Evolutionary conservation across 495 filamentous ascomycete species (phyloP), one percentile per base, ranked within the genome.

Genomic region (Aspergillus incahuasiensis): DNA sequence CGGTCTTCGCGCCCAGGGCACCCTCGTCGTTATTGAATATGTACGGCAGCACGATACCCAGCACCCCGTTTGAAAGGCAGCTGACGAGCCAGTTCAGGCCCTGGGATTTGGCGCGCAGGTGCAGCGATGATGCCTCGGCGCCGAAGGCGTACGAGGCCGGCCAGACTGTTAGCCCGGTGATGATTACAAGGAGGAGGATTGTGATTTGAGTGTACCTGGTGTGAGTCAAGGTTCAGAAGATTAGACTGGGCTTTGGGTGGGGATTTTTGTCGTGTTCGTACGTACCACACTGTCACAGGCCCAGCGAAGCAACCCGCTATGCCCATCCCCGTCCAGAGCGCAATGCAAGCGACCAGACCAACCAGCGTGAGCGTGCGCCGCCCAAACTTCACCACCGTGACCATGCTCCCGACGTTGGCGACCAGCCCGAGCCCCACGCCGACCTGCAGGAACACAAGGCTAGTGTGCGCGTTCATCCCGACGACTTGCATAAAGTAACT

Each of bases 401-500:
- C 67, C 19, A 73, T 50, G 40, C 69, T 66, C 7, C 62, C 41
- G 0, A 67, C 22, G 50, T 74, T 74, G 1, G 64, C 64, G 11
- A 71, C 45, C 2, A 74, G 30, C 7, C 69, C 69, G 3, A 70
- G 25, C 0, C 55, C 67, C 39, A 74, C 64, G 0, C 67, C 68
- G 1, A 72, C 47, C 20, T 73, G 66, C 16, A 73, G 41, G 46
- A 68, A 68, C 0, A 71, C 57, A 3, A 72, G 51, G 42, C 68
- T 71, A 18, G 64, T 65, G 1, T 56, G 48, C 0, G 65, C 62
- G 0, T 30, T 22, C 69, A 74, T 73, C 12, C 68, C 68, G 0
- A 74, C 63, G 1, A 66, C 58, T 45, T 74, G 66, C 54, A 70
- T 55, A 35, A 71, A 71, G 32, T 74, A 74, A 0, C 68, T 71